Base-by-base conservation (phyloP, 305 asterid species). In the Vinca major region DNA sequence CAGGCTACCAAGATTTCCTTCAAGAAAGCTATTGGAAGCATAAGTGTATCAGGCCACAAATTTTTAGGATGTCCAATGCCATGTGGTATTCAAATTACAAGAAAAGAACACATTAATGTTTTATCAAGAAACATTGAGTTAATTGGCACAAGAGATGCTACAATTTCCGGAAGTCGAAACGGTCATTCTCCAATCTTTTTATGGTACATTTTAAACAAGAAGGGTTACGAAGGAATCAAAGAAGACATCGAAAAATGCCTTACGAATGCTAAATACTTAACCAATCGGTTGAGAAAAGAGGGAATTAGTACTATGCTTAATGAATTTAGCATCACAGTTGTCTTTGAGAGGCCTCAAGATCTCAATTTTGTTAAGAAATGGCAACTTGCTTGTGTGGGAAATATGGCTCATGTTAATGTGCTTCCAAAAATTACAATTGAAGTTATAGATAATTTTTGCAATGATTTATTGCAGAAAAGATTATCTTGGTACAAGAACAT, bases 11-110 rank as follows among this genome's bases (percentile, higher is more conserved):
- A 21, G 26, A 62, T 76, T 14, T 67, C 64, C 0, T 80, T 77
- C 67, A 65, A 74, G 77, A 79, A 79, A 57, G 71, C 77, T 7
- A 80, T 76, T 16, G 81, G 83, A 60, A 76, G 81, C 52, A 68
- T 76, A 33, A 70, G 75, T 7, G 20, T 77, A 17, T 80, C 81
- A 3, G 75, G 79, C 5, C 83, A 80, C 61, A 76, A 76, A 17
- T 73, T 80, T 8, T 13, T 80, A 58, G 77, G 81, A 39, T 76
- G 73, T 48, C 67, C 81, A 3, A 73, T 73, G 76, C 79, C 84
- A 14, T 76, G 84, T 8, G 79, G 81, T 2, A 36, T 80, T 21
- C 78, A 70, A 11, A 68, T 80, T 4, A 76, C 77, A 39, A 76
- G 77, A 33, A 70, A 73, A 47, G 14, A 33, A 8, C 50, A 72